phyloP scores from a whole-genome alignment of 306 rosid species.

The Dryas drummondii region DNA sequence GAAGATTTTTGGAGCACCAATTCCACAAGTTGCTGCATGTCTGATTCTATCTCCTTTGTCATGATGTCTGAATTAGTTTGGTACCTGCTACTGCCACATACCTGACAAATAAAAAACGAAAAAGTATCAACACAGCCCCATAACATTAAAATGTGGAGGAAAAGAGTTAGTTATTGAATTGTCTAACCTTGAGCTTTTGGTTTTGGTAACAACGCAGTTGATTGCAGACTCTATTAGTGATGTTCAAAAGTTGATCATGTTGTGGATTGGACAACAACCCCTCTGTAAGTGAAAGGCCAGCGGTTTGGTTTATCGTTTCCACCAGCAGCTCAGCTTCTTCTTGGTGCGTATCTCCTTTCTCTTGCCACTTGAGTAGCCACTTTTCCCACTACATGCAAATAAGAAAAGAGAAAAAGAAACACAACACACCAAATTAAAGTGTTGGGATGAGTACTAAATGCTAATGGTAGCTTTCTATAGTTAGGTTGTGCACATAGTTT shows the following conservation, averaged over 20 bases:
- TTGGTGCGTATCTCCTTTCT: slow-evolving; percentile 51
- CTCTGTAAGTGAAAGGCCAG: slow-evolving; percentile 42
- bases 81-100: slow-evolving; percentile 20
- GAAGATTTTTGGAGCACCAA: slow-evolving; percentile 55
- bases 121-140: background rate
- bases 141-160: no score
- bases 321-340: slow-evolving; percentile 71
- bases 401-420: background rate
- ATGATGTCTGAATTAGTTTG: slow-evolving; percentile 2
- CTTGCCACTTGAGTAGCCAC: slow-evolving; percentile 74
- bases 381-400: slow-evolving; percentile 58
- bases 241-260: slow-evolving; percentile 39
- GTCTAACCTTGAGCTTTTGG: slow-evolving; percentile 60
- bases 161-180: background rate
- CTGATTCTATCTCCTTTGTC: slow-evolving; percentile 50
- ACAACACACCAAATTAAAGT: background rate
- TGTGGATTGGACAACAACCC: slow-evolving; percentile 46
- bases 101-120: slow-evolving; percentile 33
- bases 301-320: slow-evolving; percentile 58
- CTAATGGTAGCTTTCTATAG: no score
- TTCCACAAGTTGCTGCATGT: slow-evolving; percentile 69
- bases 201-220: slow-evolving; percentile 45
- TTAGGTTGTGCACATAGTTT: no score
- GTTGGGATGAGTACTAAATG: background rate
- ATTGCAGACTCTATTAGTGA: slow-evolving; percentile 58